Percentiles rank a stretch among this genome's conserved stretches.
These are phyloP conservation scores for Termitomyces sp. DNA, from an alignment of 768 basidiomycete species.

Conservation along the genomic window DNA sequence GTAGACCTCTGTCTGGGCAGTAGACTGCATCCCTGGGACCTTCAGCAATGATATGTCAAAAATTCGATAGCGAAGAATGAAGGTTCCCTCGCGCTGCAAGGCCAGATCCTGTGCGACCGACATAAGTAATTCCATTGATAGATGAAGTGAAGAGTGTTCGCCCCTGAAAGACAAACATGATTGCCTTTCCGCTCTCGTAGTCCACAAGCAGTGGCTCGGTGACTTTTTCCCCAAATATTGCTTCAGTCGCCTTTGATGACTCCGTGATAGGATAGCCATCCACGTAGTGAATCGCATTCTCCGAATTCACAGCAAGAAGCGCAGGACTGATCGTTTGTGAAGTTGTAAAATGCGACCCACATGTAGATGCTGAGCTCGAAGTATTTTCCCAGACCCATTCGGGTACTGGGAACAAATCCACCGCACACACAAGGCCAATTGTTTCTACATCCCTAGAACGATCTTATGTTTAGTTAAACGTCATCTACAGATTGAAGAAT, in stretches of 20 bases:
- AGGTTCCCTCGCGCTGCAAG: constrained; percentile 59
- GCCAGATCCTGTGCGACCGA: constrained; percentile 50
- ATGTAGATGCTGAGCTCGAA: background rate
- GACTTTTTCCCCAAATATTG: constrained; percentile 60
- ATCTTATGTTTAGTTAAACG: background rate
- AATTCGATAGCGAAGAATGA: constrained; percentile 64
- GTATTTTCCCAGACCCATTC: constrained; percentile 14
- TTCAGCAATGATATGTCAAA: constrained; percentile 51
- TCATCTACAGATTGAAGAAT: background rate
- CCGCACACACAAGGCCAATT: constrained; percentile 63
- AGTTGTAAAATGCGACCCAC: background rate
- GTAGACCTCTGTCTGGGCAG: constrained; percentile 57
- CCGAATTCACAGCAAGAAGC: constrained; percentile 9
- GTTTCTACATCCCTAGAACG: constrained; percentile 41
- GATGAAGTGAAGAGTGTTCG: constrained; percentile 8
- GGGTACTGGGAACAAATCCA: constrained; percentile 64
- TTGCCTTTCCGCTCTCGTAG: constrained; percentile 42
- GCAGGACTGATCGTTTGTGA: background rate
- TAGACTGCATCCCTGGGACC: constrained; percentile 20
- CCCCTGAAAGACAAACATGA: constrained; percentile 65
- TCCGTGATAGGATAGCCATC: constrained; percentile 32
- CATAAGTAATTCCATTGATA: constrained; percentile 1
- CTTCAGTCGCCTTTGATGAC: constrained; percentile 39
- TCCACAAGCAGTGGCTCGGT: constrained; percentile 49
- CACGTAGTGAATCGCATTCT: constrained; percentile 25